Evolutionary conservation across 2,329 filamentous ascomycete genomes (phyloP).

Genomic region (Emmonsia crescens): DNA sequence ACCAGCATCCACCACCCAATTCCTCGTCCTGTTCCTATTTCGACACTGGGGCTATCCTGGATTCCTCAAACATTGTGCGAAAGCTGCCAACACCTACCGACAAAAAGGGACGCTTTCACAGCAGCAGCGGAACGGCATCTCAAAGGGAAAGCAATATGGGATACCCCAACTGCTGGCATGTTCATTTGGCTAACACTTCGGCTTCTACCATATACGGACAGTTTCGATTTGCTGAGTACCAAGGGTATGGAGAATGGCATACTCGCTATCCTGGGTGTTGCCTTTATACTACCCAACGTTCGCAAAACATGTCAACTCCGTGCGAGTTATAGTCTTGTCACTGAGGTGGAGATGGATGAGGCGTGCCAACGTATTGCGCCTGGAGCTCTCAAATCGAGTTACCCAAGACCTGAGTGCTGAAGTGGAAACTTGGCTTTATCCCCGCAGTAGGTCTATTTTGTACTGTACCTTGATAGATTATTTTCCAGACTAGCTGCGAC

Average conservation of each 20-base stretch:
- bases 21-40: background rate
- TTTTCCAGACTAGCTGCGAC: too few relatives aligned
- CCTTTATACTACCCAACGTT: background rate
- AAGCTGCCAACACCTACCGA: background rate
- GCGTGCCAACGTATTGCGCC: background rate
- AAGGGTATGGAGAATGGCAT: background rate
- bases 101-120: background rate
- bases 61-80: background rate
- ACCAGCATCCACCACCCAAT: background rate
- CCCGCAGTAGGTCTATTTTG: background rate
- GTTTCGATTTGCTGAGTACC: background rate
- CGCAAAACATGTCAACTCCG: background rate
- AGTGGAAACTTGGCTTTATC: background rate
- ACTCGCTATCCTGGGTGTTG: background rate
- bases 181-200: background rate
- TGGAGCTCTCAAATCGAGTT: background rate
- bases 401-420: background rate
- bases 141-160: background rate
- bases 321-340: background rate
- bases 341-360: background rate
- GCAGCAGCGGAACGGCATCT: background rate
- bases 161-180: background rate
- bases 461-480: background rate
- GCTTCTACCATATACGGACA: background rate
- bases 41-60: background rate